These are phyloP conservation scores for Nemania serpens DNA, from an alignment of 2,329 filamentous ascomycete genomes.

Conservation along the genomic window DNA sequence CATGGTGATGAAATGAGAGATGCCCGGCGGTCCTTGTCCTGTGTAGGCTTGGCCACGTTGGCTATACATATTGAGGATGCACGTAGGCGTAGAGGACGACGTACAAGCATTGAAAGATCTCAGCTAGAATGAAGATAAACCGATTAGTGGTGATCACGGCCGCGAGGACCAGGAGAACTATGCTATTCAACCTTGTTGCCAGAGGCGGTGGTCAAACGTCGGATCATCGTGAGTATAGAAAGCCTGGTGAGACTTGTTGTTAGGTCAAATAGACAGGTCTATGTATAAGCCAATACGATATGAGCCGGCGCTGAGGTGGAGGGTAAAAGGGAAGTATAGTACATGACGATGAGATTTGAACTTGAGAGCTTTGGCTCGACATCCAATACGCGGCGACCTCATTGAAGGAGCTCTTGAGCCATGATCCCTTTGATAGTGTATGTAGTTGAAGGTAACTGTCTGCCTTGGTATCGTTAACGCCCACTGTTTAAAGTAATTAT, in stretches of 20 bases:
- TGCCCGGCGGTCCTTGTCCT: too few species aligned
- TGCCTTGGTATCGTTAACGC: not conserved
- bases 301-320: not conserved
- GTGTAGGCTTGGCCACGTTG: too few species aligned
- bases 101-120: constrained; percentile 47
- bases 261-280: constrained; percentile 45
- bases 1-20: too few species aligned
- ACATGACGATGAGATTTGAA: constrained; percentile 39
- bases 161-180: constrained; percentile 39
- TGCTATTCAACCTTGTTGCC: constrained; percentile 39
- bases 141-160: constrained; percentile 40
- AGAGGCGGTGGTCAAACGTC: constrained; percentile 43
- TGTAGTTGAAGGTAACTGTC: constrained; percentile 39
- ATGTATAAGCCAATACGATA: constrained; percentile 37
- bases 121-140: constrained; percentile 44
- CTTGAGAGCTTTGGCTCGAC: constrained; percentile 31
- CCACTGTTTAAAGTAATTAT: not conserved
- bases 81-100: constrained; percentile 13
- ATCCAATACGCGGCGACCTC: constrained; percentile 45
- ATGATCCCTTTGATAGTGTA: constrained; percentile 41
- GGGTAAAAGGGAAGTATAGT: constrained; percentile 13
- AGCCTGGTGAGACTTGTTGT: constrained; percentile 48
- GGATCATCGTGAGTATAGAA: constrained; percentile 47
- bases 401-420: constrained; percentile 37
- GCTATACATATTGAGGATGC: constrained; percentile 37